phyloP scores from a whole-genome alignment of 192 early-diverging fungal species.

The Piromyces finnis region DNA sequence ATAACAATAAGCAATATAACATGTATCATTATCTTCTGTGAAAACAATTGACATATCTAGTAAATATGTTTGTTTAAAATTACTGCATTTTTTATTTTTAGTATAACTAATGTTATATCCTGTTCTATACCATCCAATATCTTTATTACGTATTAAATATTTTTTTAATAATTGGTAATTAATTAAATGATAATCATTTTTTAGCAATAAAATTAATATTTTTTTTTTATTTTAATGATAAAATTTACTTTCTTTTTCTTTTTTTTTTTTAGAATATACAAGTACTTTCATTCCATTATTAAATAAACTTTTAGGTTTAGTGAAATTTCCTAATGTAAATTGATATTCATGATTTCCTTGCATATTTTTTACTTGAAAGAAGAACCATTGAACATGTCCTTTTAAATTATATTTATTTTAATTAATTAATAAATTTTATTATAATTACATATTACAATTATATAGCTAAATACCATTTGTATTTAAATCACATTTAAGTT shows the following conservation, averaged over 20 bases:
- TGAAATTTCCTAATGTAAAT: not conserved
- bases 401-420: not conserved
- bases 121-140: constrained; percentile 15
- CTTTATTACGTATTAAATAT: not conserved
- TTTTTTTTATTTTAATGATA: not conserved
- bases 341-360: not conserved
- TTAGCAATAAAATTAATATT: too few relatives aligned
- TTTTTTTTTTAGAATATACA: not conserved
- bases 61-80: not conserved
- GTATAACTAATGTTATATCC: constrained; percentile 14
- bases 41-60: constrained; percentile 9
- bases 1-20: constrained; percentile 21
- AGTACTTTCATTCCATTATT: not conserved
- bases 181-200: too few relatives aligned
- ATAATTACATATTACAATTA: too few relatives aligned
- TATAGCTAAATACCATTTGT: constrained; percentile 6
- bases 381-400: not conserved
- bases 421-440: too few relatives aligned
- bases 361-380: not conserved
- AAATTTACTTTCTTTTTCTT: not conserved
- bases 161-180: too few relatives aligned
- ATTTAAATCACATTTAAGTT: not conserved
- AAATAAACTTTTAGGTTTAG: not conserved
- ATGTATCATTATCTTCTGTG: constrained; percentile 6
- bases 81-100: constrained; percentile 1